These are phyloP conservation scores for Macrolepiota albuminosa DNA, from an alignment of 768 basidiomycete species.

Conservation along the genomic window DNA sequence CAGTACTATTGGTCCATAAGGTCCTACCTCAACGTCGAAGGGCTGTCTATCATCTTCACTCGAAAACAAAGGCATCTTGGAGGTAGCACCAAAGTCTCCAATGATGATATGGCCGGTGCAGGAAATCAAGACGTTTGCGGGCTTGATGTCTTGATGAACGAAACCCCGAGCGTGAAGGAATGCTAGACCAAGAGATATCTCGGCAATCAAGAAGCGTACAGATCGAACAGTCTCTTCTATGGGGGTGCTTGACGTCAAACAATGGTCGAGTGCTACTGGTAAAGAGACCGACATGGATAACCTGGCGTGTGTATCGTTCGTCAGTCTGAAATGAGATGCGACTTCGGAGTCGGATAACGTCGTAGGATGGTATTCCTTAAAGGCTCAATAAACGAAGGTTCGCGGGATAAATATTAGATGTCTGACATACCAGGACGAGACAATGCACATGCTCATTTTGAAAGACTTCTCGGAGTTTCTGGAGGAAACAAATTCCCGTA, in stretches of 20 bases:
- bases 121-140: slow-evolving; percentile 56
- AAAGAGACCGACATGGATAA: slow-evolving; percentile 12
- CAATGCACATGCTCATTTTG: slow-evolving; percentile 16
- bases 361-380: slow-evolving; percentile 27
- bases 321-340: slow-evolving; percentile 21
- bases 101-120: slow-evolving; percentile 47
- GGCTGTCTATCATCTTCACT: not conserved
- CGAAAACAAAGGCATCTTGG: slow-evolving; percentile 16
- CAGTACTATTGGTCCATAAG: slow-evolving; percentile 17
- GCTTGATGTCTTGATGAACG: slow-evolving; percentile 68
- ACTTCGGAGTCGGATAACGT: slow-evolving; percentile 25
- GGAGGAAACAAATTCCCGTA: slow-evolving; percentile 19
- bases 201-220: slow-evolving; percentile 26
- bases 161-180: slow-evolving; percentile 55
- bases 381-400: not conserved
- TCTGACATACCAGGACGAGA: slow-evolving; percentile 21
- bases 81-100: slow-evolving; percentile 59
- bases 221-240: slow-evolving; percentile 12
- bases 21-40: not conserved
- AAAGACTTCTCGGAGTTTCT: slow-evolving; percentile 19
- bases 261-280: slow-evolving; percentile 5
- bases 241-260: slow-evolving; percentile 1
- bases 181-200: slow-evolving; percentile 28
- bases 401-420: not conserved
- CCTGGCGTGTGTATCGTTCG: not conserved